phyloP scores from a whole-genome alignment of 257 asterid species.

The Solanum bulbocastanum region DNA sequence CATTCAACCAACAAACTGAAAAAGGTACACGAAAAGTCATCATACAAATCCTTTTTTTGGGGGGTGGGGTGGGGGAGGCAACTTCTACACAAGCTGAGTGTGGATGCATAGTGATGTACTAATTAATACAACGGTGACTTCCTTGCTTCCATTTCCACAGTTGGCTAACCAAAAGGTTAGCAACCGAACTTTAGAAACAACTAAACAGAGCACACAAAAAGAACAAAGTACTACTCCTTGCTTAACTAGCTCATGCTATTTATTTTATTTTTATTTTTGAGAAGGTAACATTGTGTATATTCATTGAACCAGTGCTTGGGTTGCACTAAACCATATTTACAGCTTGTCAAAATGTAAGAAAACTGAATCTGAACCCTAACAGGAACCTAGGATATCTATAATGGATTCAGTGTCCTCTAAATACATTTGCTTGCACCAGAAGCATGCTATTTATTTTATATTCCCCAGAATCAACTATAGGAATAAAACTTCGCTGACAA shows the following conservation, averaged over 20 bases:
- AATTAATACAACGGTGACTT: background rate
- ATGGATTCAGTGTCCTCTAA: too few relatives aligned
- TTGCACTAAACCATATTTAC: too few relatives aligned
- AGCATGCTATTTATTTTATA: background rate
- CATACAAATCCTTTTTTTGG: background rate
- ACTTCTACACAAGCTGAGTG: background rate
- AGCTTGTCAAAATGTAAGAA: too few relatives aligned
- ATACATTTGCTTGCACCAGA: too few relatives aligned
- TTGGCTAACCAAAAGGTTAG: background rate
- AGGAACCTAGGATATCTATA: too few relatives aligned
- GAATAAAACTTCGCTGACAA: background rate
- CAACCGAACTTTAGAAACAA: background rate
- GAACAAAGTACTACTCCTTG: background rate
- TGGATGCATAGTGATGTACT: background rate
- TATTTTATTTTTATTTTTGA: background rate
- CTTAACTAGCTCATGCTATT: background rate
- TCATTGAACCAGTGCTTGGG: too few relatives aligned
- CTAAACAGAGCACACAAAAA: background rate
- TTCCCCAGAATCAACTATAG: background rate
- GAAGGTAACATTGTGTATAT: too few relatives aligned
- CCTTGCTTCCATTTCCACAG: slow-evolving; percentile 2
- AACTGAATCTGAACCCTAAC: too few relatives aligned
- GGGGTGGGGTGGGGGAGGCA: background rate
- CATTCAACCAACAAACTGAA: slow-evolving; percentile 89
- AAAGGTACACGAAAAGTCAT: slow-evolving; percentile 4